A percentile compares a stretch with the other conserved stretches of the same genome.
phyloP scores from a whole-genome alignment of 768 basidiomycete genomes.

The Pilatotrama ljubarskyi region DNA sequence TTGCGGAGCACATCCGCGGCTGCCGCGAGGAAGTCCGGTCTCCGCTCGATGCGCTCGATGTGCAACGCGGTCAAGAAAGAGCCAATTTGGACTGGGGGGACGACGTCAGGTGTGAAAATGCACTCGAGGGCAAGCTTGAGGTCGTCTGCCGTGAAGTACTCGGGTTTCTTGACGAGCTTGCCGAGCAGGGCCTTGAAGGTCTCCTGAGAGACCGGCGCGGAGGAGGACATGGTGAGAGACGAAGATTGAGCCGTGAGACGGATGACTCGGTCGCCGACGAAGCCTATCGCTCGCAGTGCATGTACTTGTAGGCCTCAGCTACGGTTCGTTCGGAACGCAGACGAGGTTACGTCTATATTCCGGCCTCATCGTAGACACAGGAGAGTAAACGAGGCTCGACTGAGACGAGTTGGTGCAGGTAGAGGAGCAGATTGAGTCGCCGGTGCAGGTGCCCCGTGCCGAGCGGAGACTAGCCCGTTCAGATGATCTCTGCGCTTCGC shows the following conservation, averaged over 20 bases:
- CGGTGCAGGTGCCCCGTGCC: too few species aligned
- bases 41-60: conserved; percentile 71
- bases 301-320: background rate
- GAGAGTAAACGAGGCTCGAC: background rate
- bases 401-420: background rate
- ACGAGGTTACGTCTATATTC: background rate
- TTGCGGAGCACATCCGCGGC: conserved; percentile 74
- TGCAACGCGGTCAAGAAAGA: conserved; percentile 89
- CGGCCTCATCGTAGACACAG: background rate
- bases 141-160: conserved; percentile 78
- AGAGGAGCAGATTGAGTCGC: too few species aligned
- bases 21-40: conserved; percentile 74
- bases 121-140: conserved; percentile 72
- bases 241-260: conserved; percentile 3
- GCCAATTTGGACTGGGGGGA: conserved; percentile 77
- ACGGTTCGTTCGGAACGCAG: background rate
- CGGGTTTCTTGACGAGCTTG: conserved; percentile 78
- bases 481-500: too few species aligned
- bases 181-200: conserved; percentile 78
- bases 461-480: too few species aligned
- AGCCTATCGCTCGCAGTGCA: too few species aligned
- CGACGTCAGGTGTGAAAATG: conserved; percentile 63
- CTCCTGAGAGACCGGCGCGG: conserved; percentile 33
- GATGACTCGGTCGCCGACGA: background rate
- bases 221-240: conserved; percentile 26